A percentile compares a stretch with the other conserved stretches of the same genome.
Conservation (phyloP, 1,284 basidiomycete species). For the Polyporus tsugae region DNA sequence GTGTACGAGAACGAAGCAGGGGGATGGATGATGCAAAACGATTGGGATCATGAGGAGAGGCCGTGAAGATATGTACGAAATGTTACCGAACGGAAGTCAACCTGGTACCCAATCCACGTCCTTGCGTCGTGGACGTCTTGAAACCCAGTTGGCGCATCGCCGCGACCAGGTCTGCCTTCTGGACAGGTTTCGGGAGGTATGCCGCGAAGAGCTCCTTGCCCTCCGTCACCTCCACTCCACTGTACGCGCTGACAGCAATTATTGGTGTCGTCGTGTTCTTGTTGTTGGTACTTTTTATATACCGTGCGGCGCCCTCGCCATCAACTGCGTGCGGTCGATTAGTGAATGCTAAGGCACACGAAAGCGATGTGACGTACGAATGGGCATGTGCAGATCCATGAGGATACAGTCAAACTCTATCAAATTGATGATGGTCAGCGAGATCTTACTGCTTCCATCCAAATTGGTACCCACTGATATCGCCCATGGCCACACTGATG, state of each 20-base stretch:
- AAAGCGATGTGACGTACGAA: slow-evolving; percentile 63
- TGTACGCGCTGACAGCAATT: slow-evolving; percentile 89
- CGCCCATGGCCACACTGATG: slow-evolving; percentile 95
- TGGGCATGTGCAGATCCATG: slow-evolving; percentile 92
- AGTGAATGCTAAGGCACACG: slow-evolving; percentile 20
- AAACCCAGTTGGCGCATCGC: slow-evolving; percentile 89
- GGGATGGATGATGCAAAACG: slow-evolving; percentile 40
- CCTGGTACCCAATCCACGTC: slow-evolving; percentile 45
- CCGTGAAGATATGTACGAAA: slow-evolving; percentile 34
- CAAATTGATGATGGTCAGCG: slow-evolving; percentile 15
- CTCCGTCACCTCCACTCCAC: slow-evolving; percentile 69
- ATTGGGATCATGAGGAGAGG: slow-evolving; percentile 43
- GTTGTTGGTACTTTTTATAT: slow-evolving; percentile 95
- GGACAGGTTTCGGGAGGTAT: slow-evolving; percentile 87
- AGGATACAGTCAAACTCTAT: slow-evolving; percentile 89
- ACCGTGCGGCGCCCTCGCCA: slow-evolving; percentile 91
- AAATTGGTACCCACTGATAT: slow-evolving; percentile 77
- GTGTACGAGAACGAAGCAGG: slow-evolving; percentile 42
- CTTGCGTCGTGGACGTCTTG: slow-evolving; percentile 79
- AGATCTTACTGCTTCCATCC: slow-evolving; percentile 26
- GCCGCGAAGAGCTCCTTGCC: slow-evolving; percentile 86
- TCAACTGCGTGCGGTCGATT: slow-evolving; percentile 63
- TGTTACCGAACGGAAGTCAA: slow-evolving; percentile 44
- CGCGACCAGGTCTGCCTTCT: slow-evolving; percentile 83
- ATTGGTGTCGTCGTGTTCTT: slow-evolving; percentile 91